Evolutionary conservation across 805 yeast genomes (phyloP), one percentile per base, ranked within the genome.

Genomic region (Wickerhamiella slavikovae): DNA sequence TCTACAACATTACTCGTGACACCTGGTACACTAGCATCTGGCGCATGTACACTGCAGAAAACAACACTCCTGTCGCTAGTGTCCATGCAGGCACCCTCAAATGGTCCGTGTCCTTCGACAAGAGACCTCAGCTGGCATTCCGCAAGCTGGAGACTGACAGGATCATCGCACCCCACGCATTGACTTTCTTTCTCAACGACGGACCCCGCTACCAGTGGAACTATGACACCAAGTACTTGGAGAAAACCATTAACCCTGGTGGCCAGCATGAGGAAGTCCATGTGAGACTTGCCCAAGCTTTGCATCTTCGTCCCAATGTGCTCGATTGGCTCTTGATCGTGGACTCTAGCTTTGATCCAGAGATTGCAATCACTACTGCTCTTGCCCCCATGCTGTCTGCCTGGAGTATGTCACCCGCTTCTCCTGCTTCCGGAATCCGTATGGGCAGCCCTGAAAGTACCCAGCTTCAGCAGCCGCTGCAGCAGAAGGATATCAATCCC

Each of bases 361-460:
- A 64, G 32, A 51, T 61, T 24, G 73, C 66, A 3, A 43, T 71
- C 29, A 64, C 69, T n/a, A 67, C 76, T 5, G 73, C 62, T 1
- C 70, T 69, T 39, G 48, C 66, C 31, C 58, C 73, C 13, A 68
- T 70, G 71, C 54, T 66, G 51, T 65, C 74, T n/a, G 70, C 68
- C 47, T 70, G 78, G 78, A 68, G 69, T 15, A 45, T 55, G 29
- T 71, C 70, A 29, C 65, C 57, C 43, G 51, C 51, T 35, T 64
- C 70, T 11, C 61, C 57, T 30, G 64, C 71, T 16, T 30, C 34
- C 10, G 29, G 30, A n/a, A 18, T 26, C 20, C 26, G 23, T n/a
- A 18, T 24, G 20, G 25, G 9, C 10, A n/a, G n/a, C n/a, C n/a
- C n/a, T n/a, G n/a, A n/a, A n/a, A n/a, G n/a, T n/a, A n/a, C n/a